Base-by-base conservation (phyloP, 768 basidiomycete species). In the Thelephora ganbajun region DNA sequence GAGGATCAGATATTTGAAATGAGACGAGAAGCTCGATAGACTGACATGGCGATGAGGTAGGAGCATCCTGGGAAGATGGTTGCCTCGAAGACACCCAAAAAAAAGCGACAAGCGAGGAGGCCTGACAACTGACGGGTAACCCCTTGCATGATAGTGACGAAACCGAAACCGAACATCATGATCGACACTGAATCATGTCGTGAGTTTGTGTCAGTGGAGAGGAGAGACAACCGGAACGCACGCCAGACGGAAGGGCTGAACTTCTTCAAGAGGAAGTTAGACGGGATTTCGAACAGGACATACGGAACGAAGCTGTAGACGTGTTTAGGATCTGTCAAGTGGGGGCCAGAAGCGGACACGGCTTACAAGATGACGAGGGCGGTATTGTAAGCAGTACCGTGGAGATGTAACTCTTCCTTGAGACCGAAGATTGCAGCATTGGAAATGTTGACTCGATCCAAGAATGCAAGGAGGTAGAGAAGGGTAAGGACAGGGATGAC, bases 391-490 rank as follows among this genome's bases (percentile, higher is more conserved):
- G 61, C 23, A 48, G 57, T 52, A 16, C 59, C 59, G 3, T 33
- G 50, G 3, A 63, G 51, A 1, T 59, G 51, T 36, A 62, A 49
- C 47, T 63, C 62, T 14, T 47, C 50, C 51, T 59, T 59, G 41
- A 63, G 54, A 7, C 61, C 59, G 45, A 58, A 62, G 6, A 62
- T 47, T 1, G 58, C 57, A 5, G 61, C 61, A 44, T 62, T 62
- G 13, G 61, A 59, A 33, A 62, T 60, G 47, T 62, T 62, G n/a
- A 62, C 61, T 1, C 61, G 60, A 46, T 5, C 63, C 14, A 72
- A 61, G 60, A 71, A 71, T 14, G 68, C 66, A 11, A 72, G 58
- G 7, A 69, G 57, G 54, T 69, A 69, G 20, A 73, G 61, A 3
- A 70, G 51, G 33, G 64, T 62, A 13, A 73, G 60, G 49, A 63